These are phyloP conservation scores for Pulveroboletus sp. DNA, from an alignment of 768 basidiomycete species.

Conservation along the genomic window DNA sequence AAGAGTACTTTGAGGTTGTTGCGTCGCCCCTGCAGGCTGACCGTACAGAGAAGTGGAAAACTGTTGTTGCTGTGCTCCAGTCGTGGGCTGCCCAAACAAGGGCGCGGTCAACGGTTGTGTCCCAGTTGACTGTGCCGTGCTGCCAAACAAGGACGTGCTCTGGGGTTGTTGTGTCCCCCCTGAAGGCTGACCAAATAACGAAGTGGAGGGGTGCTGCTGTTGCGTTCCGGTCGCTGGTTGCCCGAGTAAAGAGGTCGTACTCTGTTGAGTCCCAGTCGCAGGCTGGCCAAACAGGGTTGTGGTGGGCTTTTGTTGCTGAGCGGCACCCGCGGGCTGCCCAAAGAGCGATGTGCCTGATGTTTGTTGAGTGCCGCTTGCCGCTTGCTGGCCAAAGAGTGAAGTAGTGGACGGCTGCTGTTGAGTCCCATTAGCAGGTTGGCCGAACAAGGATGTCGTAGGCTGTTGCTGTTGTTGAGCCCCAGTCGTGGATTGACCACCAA, in stretches of 20 bases:
- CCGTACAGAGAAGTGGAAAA: conserved; percentile 35
- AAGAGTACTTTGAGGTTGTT: conserved; percentile 25
- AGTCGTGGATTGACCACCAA: conserved; percentile 31
- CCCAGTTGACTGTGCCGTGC: conserved; percentile 9
- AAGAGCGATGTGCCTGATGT: conserved; percentile 31
- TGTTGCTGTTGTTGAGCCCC: conserved; percentile 21
- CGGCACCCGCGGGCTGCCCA: conserved; percentile 29
- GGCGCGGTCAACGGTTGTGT: conserved; percentile 12
- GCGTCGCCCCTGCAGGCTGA: conserved; percentile 22
- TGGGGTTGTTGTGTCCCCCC: conserved; percentile 22
- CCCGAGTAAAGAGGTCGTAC: conserved; percentile 18
- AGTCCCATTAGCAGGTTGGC: conserved; percentile 28
- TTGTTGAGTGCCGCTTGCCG: conserved; percentile 30
- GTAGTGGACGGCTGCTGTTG: conserved; percentile 33
- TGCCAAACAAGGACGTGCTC: conserved; percentile 28
- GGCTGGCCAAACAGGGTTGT: conserved; percentile 30
- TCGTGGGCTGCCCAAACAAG: conserved; percentile 28
- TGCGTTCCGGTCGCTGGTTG: conserved; percentile 33
- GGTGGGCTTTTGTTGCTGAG: conserved; percentile 24
- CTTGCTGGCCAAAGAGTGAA: conserved; percentile 26
- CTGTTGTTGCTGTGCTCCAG: conserved; percentile 34
- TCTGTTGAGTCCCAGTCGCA: conserved; percentile 13
- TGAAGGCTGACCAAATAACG: conserved; percentile 37
- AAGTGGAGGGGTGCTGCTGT: conserved; percentile 28
- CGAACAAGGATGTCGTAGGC: conserved; percentile 15